phyloP scores from a whole-genome alignment of 495 filamentous ascomycete genomes.

The Hyaloscypha bicolor region DNA sequence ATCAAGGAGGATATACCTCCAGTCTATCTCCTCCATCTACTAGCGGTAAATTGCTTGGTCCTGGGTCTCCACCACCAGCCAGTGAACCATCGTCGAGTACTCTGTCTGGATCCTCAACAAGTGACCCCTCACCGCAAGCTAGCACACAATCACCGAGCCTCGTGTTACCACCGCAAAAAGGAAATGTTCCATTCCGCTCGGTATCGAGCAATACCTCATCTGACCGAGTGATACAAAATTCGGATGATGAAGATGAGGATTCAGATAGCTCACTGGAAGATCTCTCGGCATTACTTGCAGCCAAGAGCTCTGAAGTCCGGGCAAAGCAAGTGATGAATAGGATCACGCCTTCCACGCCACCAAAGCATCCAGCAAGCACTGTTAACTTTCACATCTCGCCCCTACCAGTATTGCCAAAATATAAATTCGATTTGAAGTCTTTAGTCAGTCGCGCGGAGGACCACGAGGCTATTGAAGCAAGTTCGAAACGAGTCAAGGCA shows the following conservation, averaged over 20 bases:
- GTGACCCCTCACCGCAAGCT: constrained; percentile 1
- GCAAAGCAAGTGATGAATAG: constrained; percentile 41
- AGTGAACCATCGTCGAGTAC: neutral
- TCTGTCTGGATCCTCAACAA: neutral
- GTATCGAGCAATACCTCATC: constrained; percentile 14
- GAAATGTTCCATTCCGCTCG: constrained; percentile 16
- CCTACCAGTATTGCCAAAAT: constrained; percentile 53
- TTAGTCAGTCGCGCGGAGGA: constrained; percentile 62
- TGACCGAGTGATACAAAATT: constrained; percentile 60
- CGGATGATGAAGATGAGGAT: constrained; percentile 69
- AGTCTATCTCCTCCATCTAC: constrained; percentile 22
- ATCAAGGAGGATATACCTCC: constrained; percentile 8
- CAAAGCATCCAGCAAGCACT: constrained; percentile 14
- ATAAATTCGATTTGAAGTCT: constrained; percentile 67
- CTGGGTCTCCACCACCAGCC: neutral
- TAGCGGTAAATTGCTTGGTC: neutral
- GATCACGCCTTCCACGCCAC: constrained; percentile 31
- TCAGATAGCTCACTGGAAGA: constrained; percentile 44
- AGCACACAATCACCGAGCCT: constrained; percentile 10
- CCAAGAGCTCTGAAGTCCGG: constrained; percentile 45
- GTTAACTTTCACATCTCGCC: constrained; percentile 40
- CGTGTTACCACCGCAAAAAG: neutral
- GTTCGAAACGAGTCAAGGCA: constrained; percentile 55
- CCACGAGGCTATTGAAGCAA: constrained; percentile 59
- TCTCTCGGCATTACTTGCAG: constrained; percentile 18